Evolutionary conservation across 106 monocot species (phyloP), one percentile per base, ranked within the genome.

Genomic region (Dioscorea alata): DNA sequence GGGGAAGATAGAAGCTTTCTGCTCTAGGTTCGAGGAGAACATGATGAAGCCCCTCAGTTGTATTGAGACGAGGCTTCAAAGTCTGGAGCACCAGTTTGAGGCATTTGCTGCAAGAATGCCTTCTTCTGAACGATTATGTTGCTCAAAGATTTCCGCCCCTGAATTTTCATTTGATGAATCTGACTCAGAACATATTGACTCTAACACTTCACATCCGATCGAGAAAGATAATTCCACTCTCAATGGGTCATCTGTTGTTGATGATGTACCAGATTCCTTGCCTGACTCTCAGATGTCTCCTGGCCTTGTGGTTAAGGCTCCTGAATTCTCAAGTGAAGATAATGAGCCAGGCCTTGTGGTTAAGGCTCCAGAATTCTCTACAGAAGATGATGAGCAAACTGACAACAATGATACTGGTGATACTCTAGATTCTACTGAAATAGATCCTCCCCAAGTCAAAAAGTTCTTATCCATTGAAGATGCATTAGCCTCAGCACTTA

Each of bases 11-110:
- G 97, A 97, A 83, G 65, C 23, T 48, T 83, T 76, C 66, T 83
- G 84, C 78, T 73, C 58, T 17, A 89, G 70, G 49, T 87, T 92
- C 62, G 88, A 97, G 70, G 89, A 86, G 31, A 87, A 80, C 28
- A 80, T 92, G 75, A 52, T 83, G 69, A 87, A 84, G 25, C 97
- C 92, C 13, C 70, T 97, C 20, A 49, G 60, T 70, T 75, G 75
- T 71, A 97, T 97, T 50, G 92, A 92, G 24, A 50, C 59, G 58
- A 97, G 89, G 70, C 89, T 97, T 60, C 73, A 75, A 59, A 64
- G 61, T 33, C 32, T 92, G 66, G 97, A 97, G 69, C 60, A 74
- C 57, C 71, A 84, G 35, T 65, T 92, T 20, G 68, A 75, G 72
- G 60, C 66, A 69, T 82, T 89, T 48, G 57, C 73, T 42, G 58